These are phyloP conservation scores for Magnolia changhungtana DNA, from an alignment of 164 flowering plant species.

Conservation along the genomic window DNA sequence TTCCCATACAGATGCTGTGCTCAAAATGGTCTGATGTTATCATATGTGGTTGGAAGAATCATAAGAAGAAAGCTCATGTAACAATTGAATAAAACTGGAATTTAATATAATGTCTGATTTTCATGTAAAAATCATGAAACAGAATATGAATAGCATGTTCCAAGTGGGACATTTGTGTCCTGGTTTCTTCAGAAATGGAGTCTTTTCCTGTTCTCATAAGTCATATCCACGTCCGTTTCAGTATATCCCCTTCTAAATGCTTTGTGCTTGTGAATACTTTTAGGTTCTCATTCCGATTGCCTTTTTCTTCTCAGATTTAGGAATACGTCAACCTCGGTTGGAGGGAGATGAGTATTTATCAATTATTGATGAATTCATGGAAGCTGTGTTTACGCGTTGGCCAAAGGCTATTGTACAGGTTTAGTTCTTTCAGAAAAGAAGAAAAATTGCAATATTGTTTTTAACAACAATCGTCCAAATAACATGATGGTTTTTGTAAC, in stretches of 20 bases:
- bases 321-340: constrained; percentile 83
- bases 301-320: constrained; percentile 66
- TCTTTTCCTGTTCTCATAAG: no score
- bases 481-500: neutral
- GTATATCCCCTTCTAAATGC: neutral
- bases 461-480: neutral
- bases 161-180: no score
- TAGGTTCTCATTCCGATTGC: neutral
- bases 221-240: no score
- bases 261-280: neutral
- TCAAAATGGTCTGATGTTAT: no score
- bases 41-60: no score
- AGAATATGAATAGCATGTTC: no score
- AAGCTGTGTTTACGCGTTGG: constrained; percentile 90
- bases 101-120: no score
- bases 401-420: constrained; percentile 99
- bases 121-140: no score
- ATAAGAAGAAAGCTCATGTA: no score
- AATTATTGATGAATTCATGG: constrained; percentile 96
- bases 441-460: neutral
- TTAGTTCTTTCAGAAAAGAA: constrained; percentile 9
- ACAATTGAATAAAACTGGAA: no score
- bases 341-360: constrained; percentile 93
- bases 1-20: no score
- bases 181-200: no score